Evolutionary conservation across 2,329 filamentous ascomycete species (phyloP).

Genomic region (Beauveria rudraprayagi): DNA sequence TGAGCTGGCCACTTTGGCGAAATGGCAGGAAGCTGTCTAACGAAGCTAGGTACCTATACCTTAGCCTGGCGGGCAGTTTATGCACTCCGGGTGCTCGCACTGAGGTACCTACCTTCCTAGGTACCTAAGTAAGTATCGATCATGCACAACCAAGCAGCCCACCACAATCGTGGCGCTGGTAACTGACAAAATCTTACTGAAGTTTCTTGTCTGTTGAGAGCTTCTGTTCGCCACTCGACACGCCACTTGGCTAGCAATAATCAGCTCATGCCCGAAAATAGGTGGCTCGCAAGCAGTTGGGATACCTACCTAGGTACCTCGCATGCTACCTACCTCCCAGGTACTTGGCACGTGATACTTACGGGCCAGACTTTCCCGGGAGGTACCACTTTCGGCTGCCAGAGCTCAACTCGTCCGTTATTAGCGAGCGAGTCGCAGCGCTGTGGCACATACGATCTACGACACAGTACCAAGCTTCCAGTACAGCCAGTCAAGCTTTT

Average conservation of each 20-base stretch:
- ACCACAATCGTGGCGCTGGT: too few species aligned
- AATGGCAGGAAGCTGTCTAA: background rate
- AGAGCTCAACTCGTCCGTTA: background rate
- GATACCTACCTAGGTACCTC: background rate
- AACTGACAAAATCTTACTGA: too few species aligned
- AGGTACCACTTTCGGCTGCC: slow-evolving; percentile 1
- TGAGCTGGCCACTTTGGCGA: slow-evolving; percentile 1
- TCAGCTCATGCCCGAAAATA: too few species aligned
- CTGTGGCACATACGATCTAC: slow-evolving; percentile 1
- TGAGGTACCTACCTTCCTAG: too few species aligned
- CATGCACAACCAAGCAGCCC: too few species aligned
- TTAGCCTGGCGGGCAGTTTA: background rate
- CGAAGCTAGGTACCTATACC: background rate
- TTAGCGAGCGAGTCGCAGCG: background rate
- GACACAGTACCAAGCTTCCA: background rate
- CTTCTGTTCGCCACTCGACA: too few species aligned
- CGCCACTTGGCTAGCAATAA: too few species aligned
- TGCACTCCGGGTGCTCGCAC: too few species aligned
- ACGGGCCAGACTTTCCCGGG: background rate
- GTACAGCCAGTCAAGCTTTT: background rate
- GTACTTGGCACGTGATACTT: slow-evolving; percentile 8
- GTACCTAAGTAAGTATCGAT: too few species aligned
- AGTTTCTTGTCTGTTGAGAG: too few species aligned
- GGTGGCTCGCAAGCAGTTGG: background rate
- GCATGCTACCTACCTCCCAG: background rate